phyloP scores from a whole-genome alignment of 257 asterid genomes.

The Fraxinus excelsior region DNA sequence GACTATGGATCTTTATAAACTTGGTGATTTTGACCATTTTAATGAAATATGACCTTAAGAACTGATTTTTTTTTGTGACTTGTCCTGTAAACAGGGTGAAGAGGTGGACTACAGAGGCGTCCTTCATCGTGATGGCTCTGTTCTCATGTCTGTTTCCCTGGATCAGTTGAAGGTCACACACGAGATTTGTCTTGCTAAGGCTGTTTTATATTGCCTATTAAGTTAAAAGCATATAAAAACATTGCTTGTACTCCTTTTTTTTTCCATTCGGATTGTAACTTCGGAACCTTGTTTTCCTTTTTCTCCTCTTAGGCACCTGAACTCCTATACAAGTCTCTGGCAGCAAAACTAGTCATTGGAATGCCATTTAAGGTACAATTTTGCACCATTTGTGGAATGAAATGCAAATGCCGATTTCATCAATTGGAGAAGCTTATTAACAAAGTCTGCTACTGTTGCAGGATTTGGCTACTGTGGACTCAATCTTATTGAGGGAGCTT shows the following conservation, averaged over 20 bases:
- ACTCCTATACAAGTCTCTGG: conserved; percentile 78
- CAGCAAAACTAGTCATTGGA: conserved; percentile 86
- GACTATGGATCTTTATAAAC: conserved; percentile 18
- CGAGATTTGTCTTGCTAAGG: conserved; percentile 4
- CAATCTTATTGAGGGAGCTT: conserved; percentile 88
- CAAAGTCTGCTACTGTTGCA: conserved; percentile 31
- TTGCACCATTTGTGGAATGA: conserved; percentile 15
- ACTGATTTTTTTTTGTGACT: conserved; percentile 13
- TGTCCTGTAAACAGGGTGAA: conserved; percentile 66
- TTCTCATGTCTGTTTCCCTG: conserved; percentile 87
- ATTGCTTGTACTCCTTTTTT: neutral
- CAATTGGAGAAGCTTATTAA: conserved; percentile 17
- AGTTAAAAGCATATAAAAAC: neutral
- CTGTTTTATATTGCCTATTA: conserved; percentile 9
- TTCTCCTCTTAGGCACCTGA: conserved; percentile 71
- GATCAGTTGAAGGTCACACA: conserved; percentile 84
- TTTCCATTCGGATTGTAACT: conserved; percentile 7
- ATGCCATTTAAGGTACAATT: conserved; percentile 91
- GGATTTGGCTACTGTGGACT: conserved; percentile 99
- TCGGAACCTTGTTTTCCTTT: conserved; percentile 11
- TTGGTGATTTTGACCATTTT: neutral
- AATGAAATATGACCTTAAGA: conserved; percentile 19
- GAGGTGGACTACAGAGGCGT: conserved; percentile 97
- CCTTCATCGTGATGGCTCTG: conserved; percentile 99
- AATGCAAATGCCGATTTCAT: conserved; percentile 18